Conservation (phyloP, 2,329 filamentous ascomycete species). For the Alternaria arborescens region DNA sequence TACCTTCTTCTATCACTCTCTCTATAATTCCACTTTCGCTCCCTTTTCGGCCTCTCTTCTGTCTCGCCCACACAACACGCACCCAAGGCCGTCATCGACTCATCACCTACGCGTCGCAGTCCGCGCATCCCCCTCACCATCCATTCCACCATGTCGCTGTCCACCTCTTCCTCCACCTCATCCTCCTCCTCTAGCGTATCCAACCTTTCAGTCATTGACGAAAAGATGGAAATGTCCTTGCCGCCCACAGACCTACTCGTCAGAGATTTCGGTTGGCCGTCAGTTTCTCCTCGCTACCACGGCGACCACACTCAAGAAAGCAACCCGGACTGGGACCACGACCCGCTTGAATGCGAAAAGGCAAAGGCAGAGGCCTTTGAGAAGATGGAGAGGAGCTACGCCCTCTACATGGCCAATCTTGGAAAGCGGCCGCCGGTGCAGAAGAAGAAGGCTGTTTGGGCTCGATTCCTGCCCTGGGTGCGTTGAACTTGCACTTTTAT, state of each 20-base stretch:
- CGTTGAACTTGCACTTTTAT: conserved; percentile 3
- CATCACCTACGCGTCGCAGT: conserved; percentile 16
- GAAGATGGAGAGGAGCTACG: conserved; percentile 36
- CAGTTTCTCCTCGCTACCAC: conserved; percentile 32
- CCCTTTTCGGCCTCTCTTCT: not conserved
- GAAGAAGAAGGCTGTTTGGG: conserved; percentile 33
- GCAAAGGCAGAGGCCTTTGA: conserved; percentile 31
- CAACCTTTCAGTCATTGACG: conserved; percentile 24
- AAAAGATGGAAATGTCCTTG: conserved; percentile 17
- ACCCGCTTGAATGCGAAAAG: conserved; percentile 33
- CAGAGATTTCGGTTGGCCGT: conserved; percentile 36
- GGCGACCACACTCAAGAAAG: conserved; percentile 39
- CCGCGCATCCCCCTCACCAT: not conserved
- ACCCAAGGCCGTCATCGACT: conserved; percentile 6
- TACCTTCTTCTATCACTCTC: not conserved
- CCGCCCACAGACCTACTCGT: conserved; percentile 20
- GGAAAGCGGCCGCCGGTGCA: conserved; percentile 18
- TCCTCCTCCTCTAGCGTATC: conserved; percentile 15
- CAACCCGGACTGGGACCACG: conserved; percentile 37
- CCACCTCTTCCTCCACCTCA: conserved; percentile 5
- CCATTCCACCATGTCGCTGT: conserved; percentile 18
- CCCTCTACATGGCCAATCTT: conserved; percentile 35
- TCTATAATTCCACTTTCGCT: not conserved
- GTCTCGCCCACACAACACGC: not conserved
- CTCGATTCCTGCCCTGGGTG: conserved; percentile 29